Conservation (phyloP, 257 asterid species). For the Echium plantagineum region DNA sequence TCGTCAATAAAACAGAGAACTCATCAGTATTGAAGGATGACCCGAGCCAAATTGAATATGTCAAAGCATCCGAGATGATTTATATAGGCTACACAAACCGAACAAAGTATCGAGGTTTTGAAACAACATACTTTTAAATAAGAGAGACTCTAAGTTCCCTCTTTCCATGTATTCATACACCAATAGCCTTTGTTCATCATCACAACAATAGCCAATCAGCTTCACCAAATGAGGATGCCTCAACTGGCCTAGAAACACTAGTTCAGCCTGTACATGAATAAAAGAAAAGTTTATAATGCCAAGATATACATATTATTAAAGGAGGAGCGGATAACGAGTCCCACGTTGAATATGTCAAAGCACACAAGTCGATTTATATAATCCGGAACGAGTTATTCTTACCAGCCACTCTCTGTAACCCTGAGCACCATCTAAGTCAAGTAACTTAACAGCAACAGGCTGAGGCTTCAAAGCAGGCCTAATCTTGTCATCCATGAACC, state of each 20-base stretch:
- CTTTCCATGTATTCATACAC: conserved; percentile 80
- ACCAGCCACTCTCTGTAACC: conserved; percentile 90
- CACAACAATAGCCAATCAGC: conserved; percentile 77
- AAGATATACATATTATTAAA: too few species aligned
- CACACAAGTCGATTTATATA: too few species aligned
- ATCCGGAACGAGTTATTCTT: too few species aligned
- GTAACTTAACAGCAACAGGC: conserved; percentile 73
- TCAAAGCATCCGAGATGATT: too few species aligned
- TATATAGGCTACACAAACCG: background rate
- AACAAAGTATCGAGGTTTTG: background rate
- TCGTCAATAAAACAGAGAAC: conserved; percentile 15
- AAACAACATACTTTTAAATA: conserved; percentile 42
- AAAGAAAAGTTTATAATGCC: too few species aligned
- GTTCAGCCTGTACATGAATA: conserved; percentile 72
- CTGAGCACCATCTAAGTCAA: conserved; percentile 66
- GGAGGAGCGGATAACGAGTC: too few species aligned
- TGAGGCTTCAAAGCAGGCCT: conserved; percentile 60
- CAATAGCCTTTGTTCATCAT: conserved; percentile 67
- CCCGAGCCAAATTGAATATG: too few species aligned
- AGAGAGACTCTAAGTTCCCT: conserved; percentile 65
- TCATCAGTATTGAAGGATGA: background rate
- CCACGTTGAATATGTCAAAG: too few species aligned
- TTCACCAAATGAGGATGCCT: conserved; percentile 71
- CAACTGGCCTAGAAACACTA: conserved; percentile 68
- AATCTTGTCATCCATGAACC: conserved; percentile 48